Evolutionary conservation across 2,329 filamentous ascomycete genomes (phyloP).

Genomic region (Mycosphaerella sp.): DNA sequence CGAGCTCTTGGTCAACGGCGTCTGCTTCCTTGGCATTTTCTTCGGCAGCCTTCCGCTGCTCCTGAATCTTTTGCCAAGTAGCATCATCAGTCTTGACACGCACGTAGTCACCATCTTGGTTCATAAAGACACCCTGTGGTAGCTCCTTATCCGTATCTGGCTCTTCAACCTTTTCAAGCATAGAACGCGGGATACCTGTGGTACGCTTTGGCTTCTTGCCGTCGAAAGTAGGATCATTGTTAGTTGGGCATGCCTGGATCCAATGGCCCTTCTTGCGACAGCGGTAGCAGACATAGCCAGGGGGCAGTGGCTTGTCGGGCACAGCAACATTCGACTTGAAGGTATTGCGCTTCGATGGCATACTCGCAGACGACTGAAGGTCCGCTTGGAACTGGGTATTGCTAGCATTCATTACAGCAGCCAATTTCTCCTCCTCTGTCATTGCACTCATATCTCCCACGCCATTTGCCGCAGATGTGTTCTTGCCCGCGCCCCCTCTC

Average conservation of each 20-base stretch:
- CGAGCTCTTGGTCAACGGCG: constrained; percentile 75
- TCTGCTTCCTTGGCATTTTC: constrained; percentile 68
- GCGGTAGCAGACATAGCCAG: constrained; percentile 91
- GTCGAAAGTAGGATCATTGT: constrained; percentile 94
- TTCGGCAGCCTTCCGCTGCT: constrained; percentile 80
- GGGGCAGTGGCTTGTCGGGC: constrained; percentile 86
- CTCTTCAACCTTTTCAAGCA: constrained; percentile 90
- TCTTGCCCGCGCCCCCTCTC: constrained; percentile 43
- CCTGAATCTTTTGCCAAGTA: constrained; percentile 95
- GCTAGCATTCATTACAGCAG: constrained; percentile 83
- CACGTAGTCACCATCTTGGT: constrained; percentile 94
- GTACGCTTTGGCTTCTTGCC: constrained; percentile 91
- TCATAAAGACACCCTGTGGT: constrained; percentile 89
- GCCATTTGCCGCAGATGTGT: constrained; percentile 53
- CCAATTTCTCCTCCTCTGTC: constrained; percentile 90
- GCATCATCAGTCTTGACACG: constrained; percentile 93
- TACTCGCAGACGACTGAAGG: constrained; percentile 87
- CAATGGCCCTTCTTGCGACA: constrained; percentile 96
- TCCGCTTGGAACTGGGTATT: constrained; percentile 89
- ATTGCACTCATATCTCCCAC: constrained; percentile 48
- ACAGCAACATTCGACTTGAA: constrained; percentile 62
- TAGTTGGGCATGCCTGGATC: constrained; percentile 98
- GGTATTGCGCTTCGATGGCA: constrained; percentile 36
- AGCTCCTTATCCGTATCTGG: constrained; percentile 70
- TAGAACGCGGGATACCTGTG: constrained; percentile 91